These are phyloP conservation scores for Rhodotorula kratochvilovae DNA, from an alignment of 768 basidiomycete species.

Conservation along the genomic window DNA sequence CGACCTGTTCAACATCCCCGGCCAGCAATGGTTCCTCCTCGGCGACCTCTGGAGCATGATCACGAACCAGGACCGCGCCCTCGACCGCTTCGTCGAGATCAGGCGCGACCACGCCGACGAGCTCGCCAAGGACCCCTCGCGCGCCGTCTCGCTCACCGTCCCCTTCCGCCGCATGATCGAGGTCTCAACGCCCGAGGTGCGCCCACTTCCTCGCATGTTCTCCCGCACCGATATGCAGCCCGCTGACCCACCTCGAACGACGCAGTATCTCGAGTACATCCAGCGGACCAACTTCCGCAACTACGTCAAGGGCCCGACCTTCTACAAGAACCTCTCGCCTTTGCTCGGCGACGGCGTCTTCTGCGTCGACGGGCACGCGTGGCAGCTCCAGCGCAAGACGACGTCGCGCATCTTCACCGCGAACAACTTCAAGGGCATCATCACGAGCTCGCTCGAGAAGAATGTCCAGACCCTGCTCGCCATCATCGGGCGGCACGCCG, in stretches of 20 bases:
- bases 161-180: constrained; percentile 25
- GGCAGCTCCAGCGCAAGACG: constrained; percentile 12
- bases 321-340: neutral
- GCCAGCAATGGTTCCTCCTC: neutral
- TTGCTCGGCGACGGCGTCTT: constrained; percentile 25
- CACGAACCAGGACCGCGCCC: constrained; percentile 4
- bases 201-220: neutral
- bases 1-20: neutral
- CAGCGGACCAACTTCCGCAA: constrained; percentile 25
- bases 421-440: constrained; percentile 23
- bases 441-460: constrained; percentile 3
- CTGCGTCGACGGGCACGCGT: constrained; percentile 11
- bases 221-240: neutral
- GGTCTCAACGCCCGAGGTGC: constrained; percentile 1
- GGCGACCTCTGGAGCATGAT: constrained; percentile 7
- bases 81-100: constrained; percentile 9
- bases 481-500: constrained; percentile 23
- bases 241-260: neutral
- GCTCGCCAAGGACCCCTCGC: neutral
- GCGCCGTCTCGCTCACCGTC: constrained; percentile 1
- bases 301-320: constrained; percentile 22
- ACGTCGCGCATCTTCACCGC: constrained; percentile 25
- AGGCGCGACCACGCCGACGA: neutral
- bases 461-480: constrained; percentile 9
- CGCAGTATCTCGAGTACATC: constrained; percentile 24